Evolutionary conservation across 331 rosid genomes (phyloP).

Genomic region (Erythrophleum ivorense): DNA sequence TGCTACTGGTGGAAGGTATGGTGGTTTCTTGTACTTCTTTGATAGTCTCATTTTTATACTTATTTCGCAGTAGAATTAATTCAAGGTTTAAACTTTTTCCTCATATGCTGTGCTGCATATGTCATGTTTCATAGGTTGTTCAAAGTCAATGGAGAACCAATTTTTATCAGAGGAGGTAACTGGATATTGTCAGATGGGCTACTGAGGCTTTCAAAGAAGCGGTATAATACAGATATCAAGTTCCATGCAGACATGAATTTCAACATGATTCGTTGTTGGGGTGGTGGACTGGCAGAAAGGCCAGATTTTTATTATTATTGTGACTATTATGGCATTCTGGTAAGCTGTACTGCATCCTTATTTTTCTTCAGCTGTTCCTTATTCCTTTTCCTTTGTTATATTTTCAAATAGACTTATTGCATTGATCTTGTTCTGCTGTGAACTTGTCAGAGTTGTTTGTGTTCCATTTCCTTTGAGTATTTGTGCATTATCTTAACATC

Average conservation of each 20-base stretch:
- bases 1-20: constrained; percentile 89
- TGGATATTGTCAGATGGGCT: constrained; percentile 99
- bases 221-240: constrained; percentile 84
- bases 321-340: constrained; percentile 90
- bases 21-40: background rate
- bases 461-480: constrained; percentile 14
- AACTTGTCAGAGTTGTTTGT: background rate
- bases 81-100: constrained; percentile 28
- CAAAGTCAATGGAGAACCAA: constrained; percentile 89
- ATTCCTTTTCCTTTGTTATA: background rate
- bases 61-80: constrained; percentile 20
- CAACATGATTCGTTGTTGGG: constrained; percentile 99
- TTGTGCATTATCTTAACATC: constrained; percentile 9
- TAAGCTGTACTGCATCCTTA: constrained; percentile 45
- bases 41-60: background rate
- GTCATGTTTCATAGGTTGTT: constrained; percentile 66
- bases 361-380: constrained; percentile 33
- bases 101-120: constrained; percentile 38
- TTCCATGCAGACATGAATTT: constrained; percentile 97
- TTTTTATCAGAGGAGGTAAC: constrained; percentile 92
- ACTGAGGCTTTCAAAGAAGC: constrained; percentile 81
- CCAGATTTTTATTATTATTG: constrained; percentile 93
- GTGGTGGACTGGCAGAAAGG: constrained; percentile 94
- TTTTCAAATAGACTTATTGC: constrained; percentile 11
- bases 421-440: constrained; percentile 18